Evolutionary conservation across 208 protist genomes (phyloP), one percentile per base, ranked within the genome.

Genomic region (Trypanosoma rangeli): DNA sequence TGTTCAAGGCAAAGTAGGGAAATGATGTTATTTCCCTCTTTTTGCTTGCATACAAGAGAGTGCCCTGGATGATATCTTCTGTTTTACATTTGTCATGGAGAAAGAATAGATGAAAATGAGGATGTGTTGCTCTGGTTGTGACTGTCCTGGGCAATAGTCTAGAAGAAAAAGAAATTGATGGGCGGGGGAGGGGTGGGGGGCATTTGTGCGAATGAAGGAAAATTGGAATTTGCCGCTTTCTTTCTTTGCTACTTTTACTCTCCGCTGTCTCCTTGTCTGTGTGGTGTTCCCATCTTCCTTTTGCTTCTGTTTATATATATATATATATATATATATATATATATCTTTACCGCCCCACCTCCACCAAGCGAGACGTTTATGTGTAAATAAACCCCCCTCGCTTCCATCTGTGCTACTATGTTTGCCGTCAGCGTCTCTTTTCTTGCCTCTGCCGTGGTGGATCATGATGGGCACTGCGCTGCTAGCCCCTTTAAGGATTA

Each of bases 1-100:
- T 57, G 22, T 20, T 31, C n/a, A 53, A 56, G 12, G 59, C 54
- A 33, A 72, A 50, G 49, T 26, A 53, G 49, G 49, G 7, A 53
- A 15, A 37, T 37, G 33, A 2, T 46, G 42, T 16, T 46, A 18
- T 46, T 18, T 1, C 42, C 13, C 42, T 46, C 42, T 5, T 46
- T 46, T 46, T 46, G 42, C 42, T 46, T 18, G 13, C 42, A 46
- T 20, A 46, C 8, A 46, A 18, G 42, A 46, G 42, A 20, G 3
- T 9, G 1, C 42, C 3, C 42, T 16, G 42, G 3, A 9, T 46
- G 4, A 53, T 50, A 50, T 50, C 2, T 18, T 53, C 16, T 53
- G 1, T 53, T 53, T 9, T 10, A 9, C 22, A 53, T 18, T 28
- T 15, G 20, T 50, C 10, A 12, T 53, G 24, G 18, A 53, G 49